Evolutionary conservation across 2,329 filamentous ascomycete genomes (phyloP).

Genomic region (Diaporthe aspalathi): DNA sequence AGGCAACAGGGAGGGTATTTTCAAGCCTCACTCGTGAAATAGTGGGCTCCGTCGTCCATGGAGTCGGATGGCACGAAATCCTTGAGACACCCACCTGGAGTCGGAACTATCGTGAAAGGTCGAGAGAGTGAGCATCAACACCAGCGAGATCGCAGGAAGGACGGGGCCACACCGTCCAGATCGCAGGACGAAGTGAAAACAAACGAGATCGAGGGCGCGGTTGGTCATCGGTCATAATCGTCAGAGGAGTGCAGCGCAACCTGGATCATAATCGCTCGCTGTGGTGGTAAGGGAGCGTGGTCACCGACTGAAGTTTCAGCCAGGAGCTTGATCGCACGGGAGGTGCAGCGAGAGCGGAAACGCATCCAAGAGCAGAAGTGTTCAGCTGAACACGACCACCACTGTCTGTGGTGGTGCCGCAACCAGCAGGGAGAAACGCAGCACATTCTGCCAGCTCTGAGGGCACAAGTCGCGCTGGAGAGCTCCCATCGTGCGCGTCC

Average conservation of each 20-base stretch:
- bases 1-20: not conserved
- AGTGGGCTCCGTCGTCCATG: not conserved
- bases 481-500: not conserved
- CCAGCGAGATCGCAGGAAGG: not conserved
- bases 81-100: slow-evolving; percentile 2
- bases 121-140: not conserved
- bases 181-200: not conserved
- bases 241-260: not conserved
- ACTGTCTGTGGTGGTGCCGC: no score
- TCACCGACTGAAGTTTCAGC: not conserved
- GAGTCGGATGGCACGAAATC: not conserved
- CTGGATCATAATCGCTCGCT: no score
- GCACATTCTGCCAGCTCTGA: slow-evolving; percentile 6
- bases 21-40: slow-evolving; percentile 7
- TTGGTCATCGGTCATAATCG: no score
- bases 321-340: not conserved
- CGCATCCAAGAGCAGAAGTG: not conserved
- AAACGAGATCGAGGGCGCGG: not conserved
- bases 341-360: not conserved
- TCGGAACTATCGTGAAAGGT: not conserved
- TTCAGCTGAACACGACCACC: no score
- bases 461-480: not conserved
- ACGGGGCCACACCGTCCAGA: not conserved
- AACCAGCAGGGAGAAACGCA: not conserved
- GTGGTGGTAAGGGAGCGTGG: not conserved